These are phyloP conservation scores for Ceratorhiza oryzae-sativae DNA, from an alignment of 1,284 basidiomycete genomes.

Conservation along the genomic window DNA sequence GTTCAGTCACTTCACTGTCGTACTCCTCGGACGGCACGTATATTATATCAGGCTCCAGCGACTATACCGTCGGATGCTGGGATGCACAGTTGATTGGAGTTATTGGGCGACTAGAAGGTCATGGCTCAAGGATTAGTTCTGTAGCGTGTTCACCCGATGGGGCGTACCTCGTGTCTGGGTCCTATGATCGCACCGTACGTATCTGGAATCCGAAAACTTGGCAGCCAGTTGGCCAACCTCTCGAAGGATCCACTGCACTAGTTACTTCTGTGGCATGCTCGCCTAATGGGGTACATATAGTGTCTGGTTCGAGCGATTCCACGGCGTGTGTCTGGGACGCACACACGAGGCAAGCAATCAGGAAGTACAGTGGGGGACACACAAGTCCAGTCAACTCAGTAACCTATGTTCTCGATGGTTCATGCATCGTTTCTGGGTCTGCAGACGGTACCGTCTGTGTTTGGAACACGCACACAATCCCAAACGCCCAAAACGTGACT, in stretches of 20 bases:
- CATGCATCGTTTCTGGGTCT: conserved; percentile 12
- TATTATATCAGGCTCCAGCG: conserved; percentile 4
- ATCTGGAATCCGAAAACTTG: conserved; percentile 7
- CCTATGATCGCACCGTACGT: neutral
- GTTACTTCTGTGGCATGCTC: conserved; percentile 7
- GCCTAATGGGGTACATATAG: neutral
- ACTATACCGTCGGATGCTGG: conserved; percentile 50
- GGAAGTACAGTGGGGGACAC: neutral
- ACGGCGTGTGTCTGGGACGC: neutral
- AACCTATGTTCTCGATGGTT: neutral
- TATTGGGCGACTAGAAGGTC: neutral
- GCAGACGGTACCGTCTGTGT: neutral
- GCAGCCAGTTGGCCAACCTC: neutral
- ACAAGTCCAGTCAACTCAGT: conserved; percentile 47
- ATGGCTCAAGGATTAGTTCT: neutral
- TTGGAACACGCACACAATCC: neutral
- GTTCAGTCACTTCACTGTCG: neutral
- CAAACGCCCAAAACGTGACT: too few species aligned
- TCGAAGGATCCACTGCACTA: neutral
- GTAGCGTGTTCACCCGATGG: neutral
- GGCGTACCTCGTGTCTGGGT: conserved; percentile 12
- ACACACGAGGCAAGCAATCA: neutral
- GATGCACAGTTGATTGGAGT: neutral
- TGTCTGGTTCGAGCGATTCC: conserved; percentile 54
- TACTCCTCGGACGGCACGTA: conserved; percentile 1